A percentile compares a stretch with the other conserved stretches of the same genome.
These are phyloP conservation scores for Sporothrix phasma DNA, from an alignment of 2,329 filamentous ascomycete genomes.

Conservation along the genomic window DNA sequence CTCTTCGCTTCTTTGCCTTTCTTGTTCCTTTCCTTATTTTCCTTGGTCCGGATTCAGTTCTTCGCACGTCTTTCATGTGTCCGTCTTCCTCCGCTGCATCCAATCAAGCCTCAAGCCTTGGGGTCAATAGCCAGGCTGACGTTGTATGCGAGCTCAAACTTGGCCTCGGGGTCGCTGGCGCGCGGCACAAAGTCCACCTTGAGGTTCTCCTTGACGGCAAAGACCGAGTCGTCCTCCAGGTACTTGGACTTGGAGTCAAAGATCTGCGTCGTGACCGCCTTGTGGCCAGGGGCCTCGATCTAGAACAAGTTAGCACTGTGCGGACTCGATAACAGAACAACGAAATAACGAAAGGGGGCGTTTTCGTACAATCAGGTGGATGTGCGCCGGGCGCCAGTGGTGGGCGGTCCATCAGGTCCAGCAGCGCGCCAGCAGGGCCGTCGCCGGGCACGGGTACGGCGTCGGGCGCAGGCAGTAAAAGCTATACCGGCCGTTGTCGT, in stretches of 20 bases:
- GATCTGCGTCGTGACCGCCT: slow-evolving; percentile 60
- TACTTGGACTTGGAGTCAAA: slow-evolving; percentile 53
- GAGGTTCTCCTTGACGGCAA: slow-evolving; percentile 33
- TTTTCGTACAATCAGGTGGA: slow-evolving; percentile 27
- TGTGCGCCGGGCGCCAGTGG: slow-evolving; percentile 30
- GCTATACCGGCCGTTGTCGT: slow-evolving; percentile 51
- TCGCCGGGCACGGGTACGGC: slow-evolving; percentile 34
- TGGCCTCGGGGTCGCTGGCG: slow-evolving; percentile 24
- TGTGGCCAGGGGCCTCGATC: slow-evolving; percentile 47
- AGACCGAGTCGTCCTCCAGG: slow-evolving; percentile 36
- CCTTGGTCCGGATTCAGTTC: too few relatives aligned
- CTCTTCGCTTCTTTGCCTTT: background rate
- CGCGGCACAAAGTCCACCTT: slow-evolving; percentile 27
- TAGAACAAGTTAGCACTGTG: slow-evolving; percentile 8
- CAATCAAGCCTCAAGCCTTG: background rate
- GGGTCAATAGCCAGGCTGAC: slow-evolving; percentile 16
- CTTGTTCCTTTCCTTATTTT: too few relatives aligned
- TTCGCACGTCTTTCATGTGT: too few relatives aligned
- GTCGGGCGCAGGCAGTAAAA: slow-evolving; percentile 54
- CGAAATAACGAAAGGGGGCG: background rate
- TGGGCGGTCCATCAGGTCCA: slow-evolving; percentile 29
- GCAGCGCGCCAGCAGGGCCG: slow-evolving; percentile 25
- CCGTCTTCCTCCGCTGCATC: background rate
- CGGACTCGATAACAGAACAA: too few relatives aligned
- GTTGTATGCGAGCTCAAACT: slow-evolving; percentile 27